Evolutionary conservation across 768 basidiomycete genomes (phyloP).

Genomic region (Rhodosporidiobolus odoratus): DNA sequence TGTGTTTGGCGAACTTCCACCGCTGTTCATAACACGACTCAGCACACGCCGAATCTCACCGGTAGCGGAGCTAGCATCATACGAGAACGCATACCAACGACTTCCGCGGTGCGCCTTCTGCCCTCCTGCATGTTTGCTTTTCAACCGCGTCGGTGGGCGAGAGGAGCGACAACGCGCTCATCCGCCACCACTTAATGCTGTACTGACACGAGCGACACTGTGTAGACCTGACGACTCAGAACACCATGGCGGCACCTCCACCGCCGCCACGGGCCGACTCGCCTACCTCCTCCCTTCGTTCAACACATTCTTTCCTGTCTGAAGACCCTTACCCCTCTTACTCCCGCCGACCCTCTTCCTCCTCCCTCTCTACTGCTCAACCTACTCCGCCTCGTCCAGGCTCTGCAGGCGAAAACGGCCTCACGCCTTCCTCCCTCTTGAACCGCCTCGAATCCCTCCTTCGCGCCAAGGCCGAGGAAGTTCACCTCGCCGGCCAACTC

Average conservation of each 20-base stretch:
- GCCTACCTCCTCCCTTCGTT: constrained; percentile 15
- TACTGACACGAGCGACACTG: background rate
- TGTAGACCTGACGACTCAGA: background rate
- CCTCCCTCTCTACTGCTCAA: background rate
- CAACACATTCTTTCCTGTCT: constrained; percentile 33
- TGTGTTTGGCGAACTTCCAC: background rate
- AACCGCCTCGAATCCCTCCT: constrained; percentile 53
- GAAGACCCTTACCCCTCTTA: constrained; percentile 34
- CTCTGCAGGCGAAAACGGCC: background rate
- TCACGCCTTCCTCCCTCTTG: constrained; percentile 22
- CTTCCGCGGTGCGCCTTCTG: no score
- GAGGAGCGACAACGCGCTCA: no score
- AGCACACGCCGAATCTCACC: no score
- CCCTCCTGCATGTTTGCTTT: no score
- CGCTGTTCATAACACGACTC: no score
- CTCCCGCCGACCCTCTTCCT: background rate
- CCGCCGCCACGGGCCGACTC: background rate
- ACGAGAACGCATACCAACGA: no score
- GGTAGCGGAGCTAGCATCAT: no score
- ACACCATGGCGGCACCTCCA: background rate
- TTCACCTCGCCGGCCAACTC: constrained; percentile 82
- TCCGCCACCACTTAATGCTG: no score
- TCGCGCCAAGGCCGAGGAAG: constrained; percentile 84
- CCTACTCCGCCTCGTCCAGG: background rate
- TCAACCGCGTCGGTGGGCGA: no score